Conservation (phyloP, 2,329 filamentous ascomycete species). For the Epichloe hybrida region DNA sequence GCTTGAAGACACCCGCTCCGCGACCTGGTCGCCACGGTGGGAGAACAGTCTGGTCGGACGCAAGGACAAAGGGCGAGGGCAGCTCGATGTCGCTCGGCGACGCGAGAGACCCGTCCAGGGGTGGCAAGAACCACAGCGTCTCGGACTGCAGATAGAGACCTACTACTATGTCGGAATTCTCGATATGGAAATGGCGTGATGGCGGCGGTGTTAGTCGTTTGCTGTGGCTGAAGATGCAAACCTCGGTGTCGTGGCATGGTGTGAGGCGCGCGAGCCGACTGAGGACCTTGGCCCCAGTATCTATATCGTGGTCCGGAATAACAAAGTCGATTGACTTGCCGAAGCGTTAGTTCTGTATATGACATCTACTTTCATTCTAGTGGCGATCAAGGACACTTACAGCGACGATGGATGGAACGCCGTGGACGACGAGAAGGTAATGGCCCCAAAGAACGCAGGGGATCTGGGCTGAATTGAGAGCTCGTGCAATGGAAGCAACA, state of each 20-base stretch:
- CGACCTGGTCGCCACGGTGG: no score
- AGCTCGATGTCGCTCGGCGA: no score
- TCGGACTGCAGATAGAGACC: no score
- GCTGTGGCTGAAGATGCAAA: background rate
- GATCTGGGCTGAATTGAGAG: background rate
- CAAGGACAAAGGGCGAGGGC: no score
- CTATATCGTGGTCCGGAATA: background rate
- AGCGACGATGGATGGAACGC: background rate
- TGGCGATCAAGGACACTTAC: background rate
- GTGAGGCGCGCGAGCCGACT: background rate
- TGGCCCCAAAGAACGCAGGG: constrained; percentile 2
- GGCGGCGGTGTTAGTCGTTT: background rate
- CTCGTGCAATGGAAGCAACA: background rate
- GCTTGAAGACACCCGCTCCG: no score
- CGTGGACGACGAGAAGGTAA: background rate
- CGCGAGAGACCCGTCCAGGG: no score
- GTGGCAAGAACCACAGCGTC: no score
- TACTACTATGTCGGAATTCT: background rate
- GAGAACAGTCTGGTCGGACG: no score
- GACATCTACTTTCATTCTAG: background rate
- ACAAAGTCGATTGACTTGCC: background rate
- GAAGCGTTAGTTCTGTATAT: background rate
- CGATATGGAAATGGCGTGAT: background rate
- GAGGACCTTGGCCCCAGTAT: background rate
- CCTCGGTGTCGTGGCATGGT: background rate